Base-by-base conservation (phyloP, 179 eudicot genomes). In the Gypsophila paniculata region DNA sequence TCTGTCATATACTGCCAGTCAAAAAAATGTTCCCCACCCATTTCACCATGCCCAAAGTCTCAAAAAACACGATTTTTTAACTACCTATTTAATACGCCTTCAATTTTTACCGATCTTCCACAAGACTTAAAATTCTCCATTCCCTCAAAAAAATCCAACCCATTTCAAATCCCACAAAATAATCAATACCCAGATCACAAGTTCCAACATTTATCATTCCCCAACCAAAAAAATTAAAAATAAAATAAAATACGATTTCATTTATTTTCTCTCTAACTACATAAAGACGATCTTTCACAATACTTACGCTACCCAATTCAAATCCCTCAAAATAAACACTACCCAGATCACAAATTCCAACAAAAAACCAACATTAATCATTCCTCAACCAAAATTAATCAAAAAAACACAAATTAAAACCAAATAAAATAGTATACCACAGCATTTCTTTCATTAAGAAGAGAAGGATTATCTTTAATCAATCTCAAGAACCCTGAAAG, bases 381-480 rank as follows among this genome's bases (percentile, higher is more conserved):
- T 21, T 34, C 22, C 29, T 19, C 52, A 12, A 69, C 3, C 9
- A 15, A 22, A 26, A 52, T 15, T 29, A 29, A 29, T 29, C 4
- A 38, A 42, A 3, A 22, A 75, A 4, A 49, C 3, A 51, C n/a
- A 68, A 64, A 57, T 61, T 5, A 49, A 34, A 74, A 64, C 55
- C 12, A 39, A 18, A 76, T 74, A 49, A 22, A 53, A 46, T 4
- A 4, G 19, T 42, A 90, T 86, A 94, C 97, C 63, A 94, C 91
- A 48, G 99, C 90, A 78, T 94, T 94, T 2, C 89, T 85, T 48
- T 94, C 94, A 78, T 91, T 94, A 59, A 94, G 86, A 74, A 89
- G 91, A 73, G 88, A 88, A 63, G 96, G 92, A 57, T 81, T 89
- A 12, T 79, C 82, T 19, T 77, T 84, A 29, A 94, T 88, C 71